These are phyloP conservation scores for Tetrahymena borealis DNA, from an alignment of 73 alveolate species.

Conservation along the genomic window DNA sequence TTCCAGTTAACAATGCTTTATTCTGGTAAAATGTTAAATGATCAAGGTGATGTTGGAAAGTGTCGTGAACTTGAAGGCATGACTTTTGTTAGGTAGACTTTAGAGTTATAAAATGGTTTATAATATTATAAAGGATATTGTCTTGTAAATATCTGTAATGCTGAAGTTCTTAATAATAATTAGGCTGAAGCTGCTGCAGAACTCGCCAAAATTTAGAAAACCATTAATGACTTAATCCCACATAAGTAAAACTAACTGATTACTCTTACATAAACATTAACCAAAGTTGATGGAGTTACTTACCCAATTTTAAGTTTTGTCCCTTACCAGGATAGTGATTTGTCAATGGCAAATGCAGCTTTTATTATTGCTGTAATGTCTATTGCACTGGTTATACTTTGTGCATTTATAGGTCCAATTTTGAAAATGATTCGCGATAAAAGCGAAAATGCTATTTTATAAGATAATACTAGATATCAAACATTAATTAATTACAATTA, in stretches of 20 bases:
- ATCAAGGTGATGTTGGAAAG: not conserved
- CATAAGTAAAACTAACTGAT: not conserved
- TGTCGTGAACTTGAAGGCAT: not conserved
- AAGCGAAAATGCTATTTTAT: not conserved
- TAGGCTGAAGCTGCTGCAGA: not conserved
- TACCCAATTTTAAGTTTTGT: not conserved
- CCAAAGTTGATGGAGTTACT: not conserved
- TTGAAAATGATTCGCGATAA: not conserved
- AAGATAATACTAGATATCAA: not conserved
- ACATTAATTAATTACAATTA: not conserved
- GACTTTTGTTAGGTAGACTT: not conserved
- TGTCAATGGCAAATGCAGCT: not conserved
- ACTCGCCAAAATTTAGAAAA: not conserved
- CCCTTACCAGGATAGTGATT: not conserved
- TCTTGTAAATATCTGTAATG: not conserved
- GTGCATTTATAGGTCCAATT: not conserved
- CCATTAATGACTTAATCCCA: not conserved
- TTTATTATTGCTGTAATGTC: not conserved
- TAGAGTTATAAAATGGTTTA: not conserved
- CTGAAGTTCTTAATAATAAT: not conserved
- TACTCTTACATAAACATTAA: no score
- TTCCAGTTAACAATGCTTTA: not conserved
- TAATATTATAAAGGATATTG: not conserved
- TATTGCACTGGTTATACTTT: not conserved
- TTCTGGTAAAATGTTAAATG: not conserved